Evolutionary conservation across 2,329 filamentous ascomycete species (phyloP), one percentile per base, ranked within the genome.

Genomic region (Trichoderma koningii): DNA sequence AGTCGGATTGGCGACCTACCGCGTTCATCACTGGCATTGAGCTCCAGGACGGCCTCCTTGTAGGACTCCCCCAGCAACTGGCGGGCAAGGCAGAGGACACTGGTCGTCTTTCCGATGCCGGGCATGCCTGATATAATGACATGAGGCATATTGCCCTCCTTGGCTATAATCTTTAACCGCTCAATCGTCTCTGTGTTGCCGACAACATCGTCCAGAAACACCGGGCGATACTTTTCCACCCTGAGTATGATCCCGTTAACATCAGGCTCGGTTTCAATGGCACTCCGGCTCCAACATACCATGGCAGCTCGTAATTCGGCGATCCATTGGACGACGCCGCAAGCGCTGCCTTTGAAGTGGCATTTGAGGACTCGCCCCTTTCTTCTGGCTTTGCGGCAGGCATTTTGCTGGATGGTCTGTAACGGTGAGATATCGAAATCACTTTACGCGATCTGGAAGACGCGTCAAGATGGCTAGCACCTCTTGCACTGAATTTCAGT

Each of bases 91-190:
- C 95, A 98, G 67, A 98, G 82, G 64, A 99, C 89, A 64, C 93
- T 97, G 0, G 95, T 98, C 4, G 95, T 99, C 82, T 99, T 99
- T 77, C 95, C 95, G 73, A 98, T 99, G 74, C 95, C 95, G 21
- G 95, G 95, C 93, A 97, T 98, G 66, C 95, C 95, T n/a, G 92
- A 97, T 73, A 99, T 98, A 78, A 99, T 98, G 73, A 99, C 87
- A 79, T 99, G 95, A 2, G 95, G 95, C 93, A 99, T 97, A 79
- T 99, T 99, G 71, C 95, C 95, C 80, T 98, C 95, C 78, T 93
- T 95, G 53, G 95, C 93, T 72, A 99, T 98, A 73, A 99, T 98
- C 76, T 98, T 98, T 72, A 99, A 82, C 63, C 95, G 90, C 77
- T 98, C 94, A 72, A 99, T 93, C 1, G 95, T 99, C 77, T 99